phyloP scores from a whole-genome alignment of 2,329 filamentous ascomycete genomes.

The Rosellinia necatrix region DNA sequence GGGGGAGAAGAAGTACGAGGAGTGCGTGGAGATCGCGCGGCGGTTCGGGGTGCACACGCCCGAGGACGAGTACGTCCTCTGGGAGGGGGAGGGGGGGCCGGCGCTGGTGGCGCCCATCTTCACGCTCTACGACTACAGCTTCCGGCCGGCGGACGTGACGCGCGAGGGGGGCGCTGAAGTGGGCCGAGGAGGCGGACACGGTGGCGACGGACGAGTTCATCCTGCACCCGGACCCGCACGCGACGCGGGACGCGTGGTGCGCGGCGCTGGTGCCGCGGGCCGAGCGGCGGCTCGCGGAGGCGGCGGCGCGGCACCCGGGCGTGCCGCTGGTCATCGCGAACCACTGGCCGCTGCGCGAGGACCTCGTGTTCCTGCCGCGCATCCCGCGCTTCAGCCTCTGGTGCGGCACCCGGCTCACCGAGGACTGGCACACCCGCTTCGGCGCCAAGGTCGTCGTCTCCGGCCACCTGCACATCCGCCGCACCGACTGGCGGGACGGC shows the following conservation, averaged over 20 bases:
- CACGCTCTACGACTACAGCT: conserved; percentile 65
- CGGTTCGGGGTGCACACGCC: conserved; percentile 58
- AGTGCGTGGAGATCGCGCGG: conserved; percentile 58
- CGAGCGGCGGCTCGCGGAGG: conserved; percentile 39
- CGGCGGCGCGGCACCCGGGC: conserved; percentile 23
- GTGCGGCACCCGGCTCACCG: conserved; percentile 45
- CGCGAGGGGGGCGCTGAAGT: conserved; percentile 50
- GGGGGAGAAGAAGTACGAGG: conserved; percentile 59
- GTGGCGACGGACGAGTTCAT: conserved; percentile 46
- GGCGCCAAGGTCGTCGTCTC: conserved; percentile 44
- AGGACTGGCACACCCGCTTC: conserved; percentile 44
- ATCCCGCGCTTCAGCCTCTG: conserved; percentile 46
- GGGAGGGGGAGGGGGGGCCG: conserved; percentile 55
- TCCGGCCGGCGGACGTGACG: conserved; percentile 54
- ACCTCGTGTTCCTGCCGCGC: conserved; percentile 42
- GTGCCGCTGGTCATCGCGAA: conserved; percentile 43
- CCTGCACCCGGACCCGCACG: conserved; percentile 43
- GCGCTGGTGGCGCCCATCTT: conserved; percentile 60
- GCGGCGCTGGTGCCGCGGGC: conserved; percentile 35
- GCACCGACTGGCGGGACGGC: conserved; percentile 46
- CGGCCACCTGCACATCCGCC: conserved; percentile 45
- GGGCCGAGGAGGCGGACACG: conserved; percentile 44
- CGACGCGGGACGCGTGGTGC: conserved; percentile 44
- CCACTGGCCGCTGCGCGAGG: conserved; percentile 46
- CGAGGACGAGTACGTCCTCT: conserved; percentile 58